A percentile compares a stretch with the other conserved stretches of the same genome.
Conservation (phyloP, 2,329 filamentous ascomycete species). For the Ophiostoma piceae region DNA sequence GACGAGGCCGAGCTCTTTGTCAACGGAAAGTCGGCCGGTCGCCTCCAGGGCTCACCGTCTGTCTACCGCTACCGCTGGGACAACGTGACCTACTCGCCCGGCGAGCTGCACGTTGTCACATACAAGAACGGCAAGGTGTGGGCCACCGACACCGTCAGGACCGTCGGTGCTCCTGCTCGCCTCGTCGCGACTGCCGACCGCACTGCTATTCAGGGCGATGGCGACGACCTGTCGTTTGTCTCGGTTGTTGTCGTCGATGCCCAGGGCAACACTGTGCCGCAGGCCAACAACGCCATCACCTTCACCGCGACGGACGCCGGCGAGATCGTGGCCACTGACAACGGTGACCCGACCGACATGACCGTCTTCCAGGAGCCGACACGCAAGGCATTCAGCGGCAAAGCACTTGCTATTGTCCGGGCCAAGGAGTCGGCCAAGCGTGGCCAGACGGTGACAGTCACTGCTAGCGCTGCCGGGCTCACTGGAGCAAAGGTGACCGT, state of each 20-base stretch:
- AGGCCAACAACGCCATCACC: conserved; percentile 39
- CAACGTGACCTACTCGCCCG: conserved; percentile 44
- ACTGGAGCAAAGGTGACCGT: conserved; percentile 21
- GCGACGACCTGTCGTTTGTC: conserved; percentile 45
- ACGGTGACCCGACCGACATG: conserved; percentile 45
- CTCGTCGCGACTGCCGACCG: conserved; percentile 39
- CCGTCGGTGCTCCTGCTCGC: conserved; percentile 38
- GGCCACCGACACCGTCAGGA: conserved; percentile 41
- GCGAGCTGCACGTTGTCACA: conserved; percentile 43
- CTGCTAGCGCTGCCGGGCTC: conserved; percentile 27
- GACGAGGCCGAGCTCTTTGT: conserved; percentile 53
- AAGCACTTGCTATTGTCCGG: conserved; percentile 39
- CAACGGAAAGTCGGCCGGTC: conserved; percentile 45
- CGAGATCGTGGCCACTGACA: conserved; percentile 47
- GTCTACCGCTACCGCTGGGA: conserved; percentile 52
- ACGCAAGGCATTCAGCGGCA: conserved; percentile 40
- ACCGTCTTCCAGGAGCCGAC: conserved; percentile 38
- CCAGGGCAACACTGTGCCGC: conserved; percentile 41
- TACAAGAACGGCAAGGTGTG: conserved; percentile 46
- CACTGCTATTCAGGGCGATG: conserved; percentile 37
- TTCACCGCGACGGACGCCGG: conserved; percentile 43
- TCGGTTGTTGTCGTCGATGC: conserved; percentile 43
- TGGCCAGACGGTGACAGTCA: conserved; percentile 18
- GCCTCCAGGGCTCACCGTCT: conserved; percentile 32
- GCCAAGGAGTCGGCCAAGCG: conserved; percentile 28